These are phyloP conservation scores for Shiraia sp. DNA, from an alignment of 2,329 filamentous ascomycete species.

Conservation along the genomic window DNA sequence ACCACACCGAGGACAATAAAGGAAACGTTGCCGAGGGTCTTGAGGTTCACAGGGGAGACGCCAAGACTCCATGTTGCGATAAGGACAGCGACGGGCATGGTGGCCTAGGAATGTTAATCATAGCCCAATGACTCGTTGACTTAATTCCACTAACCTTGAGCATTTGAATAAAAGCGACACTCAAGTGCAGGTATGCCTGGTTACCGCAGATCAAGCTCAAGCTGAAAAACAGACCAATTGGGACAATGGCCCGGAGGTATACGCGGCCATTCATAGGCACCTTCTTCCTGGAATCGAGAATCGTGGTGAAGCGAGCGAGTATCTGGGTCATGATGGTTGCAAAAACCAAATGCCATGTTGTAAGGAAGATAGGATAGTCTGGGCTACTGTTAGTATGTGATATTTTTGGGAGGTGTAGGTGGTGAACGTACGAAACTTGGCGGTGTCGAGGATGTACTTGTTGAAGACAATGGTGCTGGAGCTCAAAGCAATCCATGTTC, in stretches of 20 bases:
- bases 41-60: constrained; percentile 80
- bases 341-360: constrained; percentile 91
- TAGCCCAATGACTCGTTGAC: background rate
- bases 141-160: constrained; percentile 71
- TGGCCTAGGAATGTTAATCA: constrained; percentile 65
- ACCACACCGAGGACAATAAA: constrained; percentile 93
- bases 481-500: constrained; percentile 88
- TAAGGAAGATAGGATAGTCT: constrained; percentile 67
- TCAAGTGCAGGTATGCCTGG: constrained; percentile 91
- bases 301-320: constrained; percentile 82
- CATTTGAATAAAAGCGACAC: constrained; percentile 98
- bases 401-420: constrained; percentile 1
- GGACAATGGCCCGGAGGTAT: constrained; percentile 90
- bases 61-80: constrained; percentile 87
- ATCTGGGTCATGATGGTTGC: constrained; percentile 93
- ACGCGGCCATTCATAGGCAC: constrained; percentile 97
- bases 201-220: constrained; percentile 96
- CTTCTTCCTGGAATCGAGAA: constrained; percentile 91
- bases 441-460: constrained; percentile 93
- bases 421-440: constrained; percentile 73
- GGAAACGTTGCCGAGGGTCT: constrained; percentile 88
- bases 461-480: constrained; percentile 98
- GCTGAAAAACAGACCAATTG: constrained; percentile 94
- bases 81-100: constrained; percentile 90
- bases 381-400: constrained; percentile 31